Evolutionary conservation across 192 early-diverging fungal genomes (phyloP), one percentile per base, ranked within the genome.

Genomic region (Linderina pennispora): DNA sequence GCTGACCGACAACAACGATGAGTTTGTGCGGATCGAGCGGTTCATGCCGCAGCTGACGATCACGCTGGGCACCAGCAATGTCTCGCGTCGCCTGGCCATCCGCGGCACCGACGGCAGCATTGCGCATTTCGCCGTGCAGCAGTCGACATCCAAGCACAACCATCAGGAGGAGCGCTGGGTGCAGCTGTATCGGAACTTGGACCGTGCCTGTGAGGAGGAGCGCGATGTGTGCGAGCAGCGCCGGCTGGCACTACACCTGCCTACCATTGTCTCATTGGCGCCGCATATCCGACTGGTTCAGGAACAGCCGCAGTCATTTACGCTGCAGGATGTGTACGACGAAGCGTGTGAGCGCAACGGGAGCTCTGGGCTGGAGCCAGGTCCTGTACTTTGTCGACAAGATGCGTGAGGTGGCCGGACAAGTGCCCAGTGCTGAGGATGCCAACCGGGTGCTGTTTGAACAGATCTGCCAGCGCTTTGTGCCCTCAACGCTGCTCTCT

Each of bases 131-230:
- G 79, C 89, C 43, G 87, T 98, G 19, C 97, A 99, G 68, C 87
- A 97, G 53, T 89, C 91, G n/a, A 84, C 91, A 10, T 77, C 86
- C 13, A 76, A 90, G 38, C 85, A 90, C 48, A 86, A 88, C 57
- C 79, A 92, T 20, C 79, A 96, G 19, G 97, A 99, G 65, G 97
- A 99, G 67, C 79, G 92, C 58, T 86, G 96, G 43, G 78, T 92
- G 51, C 97, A 98, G 55, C 74, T 99, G 26, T 97, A 93, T 68
- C 80, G 94, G 42, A 86, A 97, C 26, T 55, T 97, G 18, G 95
- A 98, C 50, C 80, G 83, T 24, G 83, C 91, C 9, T 55, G 96
- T 40, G 92, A 91, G 53, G 52, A 61, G 18, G 68, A 61, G 41
- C 42, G 52, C 57, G 84, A 39, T 78, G 80, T 54, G 80, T 85